These are phyloP conservation scores for Boletus rubropictus DNA, from an alignment of 768 basidiomycete genomes.

Conservation along the genomic window DNA sequence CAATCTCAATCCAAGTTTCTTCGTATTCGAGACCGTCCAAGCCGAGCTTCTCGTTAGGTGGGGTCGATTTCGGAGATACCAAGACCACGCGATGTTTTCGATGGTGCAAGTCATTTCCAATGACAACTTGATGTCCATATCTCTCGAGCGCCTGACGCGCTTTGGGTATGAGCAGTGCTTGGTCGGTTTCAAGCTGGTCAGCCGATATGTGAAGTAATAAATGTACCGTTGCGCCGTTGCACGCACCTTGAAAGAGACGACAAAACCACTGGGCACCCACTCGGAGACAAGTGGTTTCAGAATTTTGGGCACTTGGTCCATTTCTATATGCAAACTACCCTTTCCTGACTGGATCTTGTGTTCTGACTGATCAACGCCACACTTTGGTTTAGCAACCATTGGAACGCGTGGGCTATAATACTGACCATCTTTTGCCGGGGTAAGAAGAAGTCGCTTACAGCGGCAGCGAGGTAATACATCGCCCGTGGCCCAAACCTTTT, in stretches of 20 bases:
- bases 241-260: slow-evolving; percentile 93
- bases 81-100: slow-evolving; percentile 93
- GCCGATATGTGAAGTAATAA: slow-evolving; percentile 4
- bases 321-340: slow-evolving; percentile 88
- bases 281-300: slow-evolving; percentile 89
- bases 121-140: slow-evolving; percentile 96
- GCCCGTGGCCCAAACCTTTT: slow-evolving; percentile 60
- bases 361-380: slow-evolving; percentile 56
- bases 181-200: slow-evolving; percentile 87
- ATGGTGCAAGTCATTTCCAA: slow-evolving; percentile 90
- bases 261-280: slow-evolving; percentile 86
- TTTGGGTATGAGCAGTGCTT: slow-evolving; percentile 79
- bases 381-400: neutral
- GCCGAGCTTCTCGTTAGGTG: slow-evolving; percentile 4
- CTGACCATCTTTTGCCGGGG: slow-evolving; percentile 85
- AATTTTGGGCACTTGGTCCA: slow-evolving; percentile 99
- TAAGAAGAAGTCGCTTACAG: slow-evolving; percentile 97
- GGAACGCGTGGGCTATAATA: slow-evolving; percentile 5
- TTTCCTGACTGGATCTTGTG: slow-evolving; percentile 99
- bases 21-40: slow-evolving; percentile 35
- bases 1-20: slow-evolving; percentile 64
- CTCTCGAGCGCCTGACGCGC: slow-evolving; percentile 80
- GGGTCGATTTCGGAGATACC: slow-evolving; percentile 49
- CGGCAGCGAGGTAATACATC: slow-evolving; percentile 96
- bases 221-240: neutral